Base-by-base conservation (phyloP, 768 basidiomycete species). In the Cubamyces lactineus region DNA sequence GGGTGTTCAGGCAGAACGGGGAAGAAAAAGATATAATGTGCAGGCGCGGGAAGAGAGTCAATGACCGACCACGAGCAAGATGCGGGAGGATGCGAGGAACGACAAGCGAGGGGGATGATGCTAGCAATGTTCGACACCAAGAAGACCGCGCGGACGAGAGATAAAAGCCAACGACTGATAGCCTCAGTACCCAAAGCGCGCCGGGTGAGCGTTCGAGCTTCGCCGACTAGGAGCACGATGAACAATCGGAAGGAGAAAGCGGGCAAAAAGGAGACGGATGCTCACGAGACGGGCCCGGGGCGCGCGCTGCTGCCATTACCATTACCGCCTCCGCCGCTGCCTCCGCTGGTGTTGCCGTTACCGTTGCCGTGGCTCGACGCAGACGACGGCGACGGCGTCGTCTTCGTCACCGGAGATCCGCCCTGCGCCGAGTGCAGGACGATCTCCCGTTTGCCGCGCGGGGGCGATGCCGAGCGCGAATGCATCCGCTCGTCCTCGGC, bases 381-480 rank as follows among this genome's bases (percentile, higher is more conserved):
- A 2, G 62, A 78, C 19, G 82, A 75, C 16, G 86, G 85, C 19
- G 84, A 84, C n/a, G 84, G 78, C 11, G 82, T 78, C 57, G 79
- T 78, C 68, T 86, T 85, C 12, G 76, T 69, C 7, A 77, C 76
- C 19, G 86, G 82, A 55, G 85, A 57, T 7, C 45, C 65, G 28
- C 43, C 58, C 53, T 57, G 52, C 54, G 83, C 78, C 43, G 81
- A 72, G 62, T 82, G 79, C 69, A 82, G 80, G 54, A 82, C 78
- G 39, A 85, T 84, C 45, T 78, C 76, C 68, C 82, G 70, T 72
- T 86, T 86, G 62, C 57, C 57, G n/a, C 84, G 80, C 56, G 83
- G 77, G 16, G 83, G 70, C 62, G 72, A 71, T 28, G 63, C 57
- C 38, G 72, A 71, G 24, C 78, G 78, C n/a, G 75, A 74, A 67